phyloP scores from a whole-genome alignment of 192 early-diverging fungal species.

The Mortierella antarctica region DNA sequence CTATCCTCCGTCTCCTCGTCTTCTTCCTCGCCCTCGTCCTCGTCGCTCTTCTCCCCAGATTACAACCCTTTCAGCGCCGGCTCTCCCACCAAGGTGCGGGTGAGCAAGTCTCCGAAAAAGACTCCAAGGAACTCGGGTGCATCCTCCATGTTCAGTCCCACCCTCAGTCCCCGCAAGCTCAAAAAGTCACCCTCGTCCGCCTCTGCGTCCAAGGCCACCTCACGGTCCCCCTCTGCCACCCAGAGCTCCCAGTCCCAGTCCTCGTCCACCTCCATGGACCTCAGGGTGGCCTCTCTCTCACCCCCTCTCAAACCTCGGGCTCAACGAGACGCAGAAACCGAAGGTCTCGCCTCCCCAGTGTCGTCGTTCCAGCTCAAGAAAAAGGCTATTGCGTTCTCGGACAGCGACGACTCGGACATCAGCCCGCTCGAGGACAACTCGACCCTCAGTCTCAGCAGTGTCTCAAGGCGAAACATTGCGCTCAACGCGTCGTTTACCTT shows the following conservation, averaged over 20 bases:
- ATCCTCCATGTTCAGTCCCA: slow-evolving; percentile 41
- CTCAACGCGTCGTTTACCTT: slow-evolving; percentile 7
- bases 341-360: slow-evolving; percentile 6
- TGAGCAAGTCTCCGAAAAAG: slow-evolving; percentile 15
- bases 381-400: slow-evolving; percentile 10
- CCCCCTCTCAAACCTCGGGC: not conserved
- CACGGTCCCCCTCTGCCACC: not conserved
- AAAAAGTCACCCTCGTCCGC: not conserved
- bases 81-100: slow-evolving; percentile 5
- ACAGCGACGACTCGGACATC: slow-evolving; percentile 37
- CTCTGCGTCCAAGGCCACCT: not conserved
- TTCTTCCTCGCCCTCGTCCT: not conserved
- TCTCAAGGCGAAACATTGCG: not conserved
- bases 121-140: not conserved
- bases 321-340: not conserved
- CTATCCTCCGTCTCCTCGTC: not conserved
- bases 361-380: slow-evolving; percentile 24
- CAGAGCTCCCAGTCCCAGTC: not conserved
- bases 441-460: not conserved
- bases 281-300: not conserved
- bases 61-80: slow-evolving; percentile 13
- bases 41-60: slow-evolving; percentile 22
- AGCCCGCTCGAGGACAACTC: slow-evolving; percentile 26
- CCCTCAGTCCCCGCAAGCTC: slow-evolving; percentile 41
- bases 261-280: not conserved